Base-by-base conservation (phyloP, 495 filamentous ascomycete species). In the Lasiosphaeria miniovina region DNA sequence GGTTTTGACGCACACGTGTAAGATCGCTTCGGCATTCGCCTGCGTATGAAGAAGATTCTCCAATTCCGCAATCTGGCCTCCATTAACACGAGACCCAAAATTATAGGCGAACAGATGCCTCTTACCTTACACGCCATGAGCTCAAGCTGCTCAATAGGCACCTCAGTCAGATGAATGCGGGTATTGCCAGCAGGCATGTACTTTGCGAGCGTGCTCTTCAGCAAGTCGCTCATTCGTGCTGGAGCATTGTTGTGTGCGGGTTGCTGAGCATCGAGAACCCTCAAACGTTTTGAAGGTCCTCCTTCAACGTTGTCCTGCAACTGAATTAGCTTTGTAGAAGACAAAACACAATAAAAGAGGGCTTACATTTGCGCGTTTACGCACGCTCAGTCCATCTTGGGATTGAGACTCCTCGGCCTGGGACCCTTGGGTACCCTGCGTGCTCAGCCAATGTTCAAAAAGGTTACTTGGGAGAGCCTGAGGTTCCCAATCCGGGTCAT, bases 331-430 rank as follows among this genome's bases (percentile, higher is more conserved):
- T 33, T 34, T 11, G 1, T 54, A 9, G 12, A 12, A 36, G 7
- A 10, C 15, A 11, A 9, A 35, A 41, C 5, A 31, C 14, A 35
- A 2, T 52, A 38, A 12, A 35, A 9, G 17, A 15, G 50, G 41
- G 52, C 74, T 75, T 68, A 77, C 75, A 36, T 69, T 55, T 35
- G 66, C 67, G 24, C 75, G 74, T 61, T 80, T 79, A 7, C 70
- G 70, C 32, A 64, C 66, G 17, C 51, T 64, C 3, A 69, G 43
- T 36, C 33, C 46, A 10, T 50, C 10, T 12, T 38, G 12, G 9
- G 24, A 36, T 14, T 50, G 35, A 43, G 41, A 32, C 36, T 11
- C 12, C 15, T 31, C 7, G 12, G 11, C 43, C 38, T 62, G 65
- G 5, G 57, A 46, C 12, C 49, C 49, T 36, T 63, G 61, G 0